Evolutionary conservation across 108 stramenopile species (phyloP), one percentile per base, ranked within the genome.

Genomic region (Thalassiosira profunda): DNA sequence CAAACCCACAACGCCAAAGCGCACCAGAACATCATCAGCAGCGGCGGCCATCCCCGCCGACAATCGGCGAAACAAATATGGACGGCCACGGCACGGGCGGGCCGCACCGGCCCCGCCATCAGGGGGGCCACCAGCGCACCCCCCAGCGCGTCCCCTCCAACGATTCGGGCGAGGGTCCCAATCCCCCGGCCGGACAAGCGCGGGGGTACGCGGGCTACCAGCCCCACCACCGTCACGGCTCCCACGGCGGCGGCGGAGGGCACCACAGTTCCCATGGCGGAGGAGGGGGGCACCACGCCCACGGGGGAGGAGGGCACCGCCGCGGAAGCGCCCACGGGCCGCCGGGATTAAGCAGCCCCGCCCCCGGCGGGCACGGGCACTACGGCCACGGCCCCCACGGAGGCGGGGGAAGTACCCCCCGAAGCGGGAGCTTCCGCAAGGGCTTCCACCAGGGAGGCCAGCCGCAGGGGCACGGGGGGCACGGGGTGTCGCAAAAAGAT

Each of bases 401-500:
- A 12, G 17, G 30, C 4, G 4, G 4, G 11, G 46, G 46, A 10
- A 6, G 24, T 10, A 47, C 5, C 24, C 10, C 8, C 10, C 46
- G 10, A 18, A 11, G 38, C 12, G 5, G 20, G 21, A 45, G 18
- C 43, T 45, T 45, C 5, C 21, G 43, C 43, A 45, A 45, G 18
- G 20, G 43, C 21, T 45, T 21, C 20, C 21, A 45, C n/a, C 35
- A 36, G 57, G 28, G 57, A 36, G 28, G 23, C 12, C 14, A 46
- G n/a, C n/a, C n/a, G n/a, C n/a, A n/a, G n/a, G n/a, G n/a, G n/a
- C n/a, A n/a, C n/a, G n/a, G n/a, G n/a, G n/a, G n/a, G n/a, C n/a
- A n/a, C n/a, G n/a, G n/a, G n/a, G n/a, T n/a, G n/a, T n/a, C 61
- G 0, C 63, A 71, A 2, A 72, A 70, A 31, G 75, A 76, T 45